These are phyloP conservation scores for Alternaria brassicicola DNA, from an alignment of 2,329 filamentous ascomycete genomes.

Conservation along the genomic window DNA sequence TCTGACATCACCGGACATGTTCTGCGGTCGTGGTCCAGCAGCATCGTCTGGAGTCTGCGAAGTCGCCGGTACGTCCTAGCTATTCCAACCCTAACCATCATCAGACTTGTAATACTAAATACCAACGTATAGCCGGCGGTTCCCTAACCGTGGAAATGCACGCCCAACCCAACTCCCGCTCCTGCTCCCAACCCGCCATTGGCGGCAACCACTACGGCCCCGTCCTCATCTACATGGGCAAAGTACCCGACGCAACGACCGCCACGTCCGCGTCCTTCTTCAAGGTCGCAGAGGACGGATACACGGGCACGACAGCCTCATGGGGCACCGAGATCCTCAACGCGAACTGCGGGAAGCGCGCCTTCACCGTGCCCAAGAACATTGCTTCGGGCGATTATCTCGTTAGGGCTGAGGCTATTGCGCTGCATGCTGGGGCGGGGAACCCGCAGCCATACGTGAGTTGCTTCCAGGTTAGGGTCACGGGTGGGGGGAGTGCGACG, in stretches of 20 bases:
- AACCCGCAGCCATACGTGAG: conserved; percentile 44
- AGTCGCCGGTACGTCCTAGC: conserved; percentile 39
- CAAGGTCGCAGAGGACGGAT: conserved; percentile 48
- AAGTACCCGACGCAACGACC: conserved; percentile 44
- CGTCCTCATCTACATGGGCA: conserved; percentile 48
- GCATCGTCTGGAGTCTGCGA: conserved; percentile 37
- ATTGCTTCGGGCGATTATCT: conserved; percentile 44
- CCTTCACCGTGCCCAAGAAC: conserved; percentile 45
- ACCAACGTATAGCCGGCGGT: conserved; percentile 38
- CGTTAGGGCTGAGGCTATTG: conserved; percentile 43
- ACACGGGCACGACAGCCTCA: conserved; percentile 43
- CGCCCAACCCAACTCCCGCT: conserved; percentile 42
- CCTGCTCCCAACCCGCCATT: conserved; percentile 43
- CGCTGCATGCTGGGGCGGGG: conserved; percentile 42
- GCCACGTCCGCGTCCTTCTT: conserved; percentile 42
- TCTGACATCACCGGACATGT: conserved; percentile 42
- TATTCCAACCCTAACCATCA: too few relatives aligned
- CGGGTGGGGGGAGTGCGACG: conserved; percentile 41
- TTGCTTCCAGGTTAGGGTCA: conserved; percentile 50
- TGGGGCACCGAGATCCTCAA: conserved; percentile 50
- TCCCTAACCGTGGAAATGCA: conserved; percentile 49
- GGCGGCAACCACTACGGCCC: conserved; percentile 49
- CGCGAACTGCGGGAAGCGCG: conserved; percentile 47
- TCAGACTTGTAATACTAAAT: too few relatives aligned
- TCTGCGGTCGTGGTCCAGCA: conserved; percentile 43